Conservation (phyloP, 73 alveolate species). For the Tetrahymena borealis region DNA sequence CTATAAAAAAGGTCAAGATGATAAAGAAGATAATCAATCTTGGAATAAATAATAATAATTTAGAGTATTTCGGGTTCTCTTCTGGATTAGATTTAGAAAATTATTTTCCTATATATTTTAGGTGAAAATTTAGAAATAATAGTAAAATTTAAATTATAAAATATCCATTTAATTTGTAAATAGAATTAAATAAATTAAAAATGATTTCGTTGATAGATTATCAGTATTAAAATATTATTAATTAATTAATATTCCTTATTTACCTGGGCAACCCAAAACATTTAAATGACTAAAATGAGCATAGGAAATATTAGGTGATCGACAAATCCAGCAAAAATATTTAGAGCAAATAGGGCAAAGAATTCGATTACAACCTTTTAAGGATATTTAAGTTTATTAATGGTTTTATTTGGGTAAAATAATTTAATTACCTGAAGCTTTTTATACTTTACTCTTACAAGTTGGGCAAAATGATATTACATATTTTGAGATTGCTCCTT, state of each 20-base stretch:
- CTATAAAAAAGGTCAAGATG: neutral
- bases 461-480: neutral
- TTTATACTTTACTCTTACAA: neutral
- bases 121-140: neutral
- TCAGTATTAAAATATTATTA: no score
- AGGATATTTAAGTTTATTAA: neutral
- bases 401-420: neutral
- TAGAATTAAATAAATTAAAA: no score
- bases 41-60: neutral
- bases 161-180: no score
- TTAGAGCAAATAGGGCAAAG: neutral
- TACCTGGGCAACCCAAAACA: neutral
- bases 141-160: no score
- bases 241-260: neutral
- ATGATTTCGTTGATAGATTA: no score
- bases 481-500: neutral
- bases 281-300: neutral
- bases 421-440: neutral
- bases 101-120: neutral
- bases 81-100: neutral
- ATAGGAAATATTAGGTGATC: neutral
- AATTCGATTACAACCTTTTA: neutral
- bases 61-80: neutral
- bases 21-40: neutral
- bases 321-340: neutral